A percentile compares a stretch with the other conserved stretches of the same genome.
Conservation (phyloP, 1,284 basidiomycete genomes). For the Golubevia pallescens region DNA sequence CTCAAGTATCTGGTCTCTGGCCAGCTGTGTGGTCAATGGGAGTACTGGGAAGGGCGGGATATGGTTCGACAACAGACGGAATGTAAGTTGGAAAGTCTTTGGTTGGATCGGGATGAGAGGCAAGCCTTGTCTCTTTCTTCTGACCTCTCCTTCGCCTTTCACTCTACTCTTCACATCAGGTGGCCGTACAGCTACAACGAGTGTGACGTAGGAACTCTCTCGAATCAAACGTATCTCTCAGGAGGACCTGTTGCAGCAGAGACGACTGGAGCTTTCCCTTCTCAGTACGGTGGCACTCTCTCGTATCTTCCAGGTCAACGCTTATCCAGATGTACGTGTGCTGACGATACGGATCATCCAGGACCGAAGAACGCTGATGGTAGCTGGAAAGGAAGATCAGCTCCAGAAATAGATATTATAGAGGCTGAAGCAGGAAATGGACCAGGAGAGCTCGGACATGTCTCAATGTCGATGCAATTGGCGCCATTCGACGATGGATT, state of each 20-base stretch:
- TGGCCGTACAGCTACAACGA: slow-evolving; percentile 76
- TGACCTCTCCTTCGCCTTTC: no score
- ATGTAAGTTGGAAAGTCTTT: no score
- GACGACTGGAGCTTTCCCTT: slow-evolving; percentile 40
- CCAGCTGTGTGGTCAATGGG: slow-evolving; percentile 89
- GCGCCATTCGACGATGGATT: slow-evolving; percentile 69
- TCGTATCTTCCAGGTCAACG: slow-evolving; percentile 68
- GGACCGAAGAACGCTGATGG: slow-evolving; percentile 63
- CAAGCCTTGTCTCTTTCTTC: no score
- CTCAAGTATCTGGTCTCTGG: slow-evolving; percentile 77
- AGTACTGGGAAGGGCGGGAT: slow-evolving; percentile 83
- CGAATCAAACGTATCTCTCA: slow-evolving; percentile 66
- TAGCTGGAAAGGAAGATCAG: slow-evolving; percentile 62
- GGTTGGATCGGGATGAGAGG: no score
- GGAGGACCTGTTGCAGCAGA: slow-evolving; percentile 44
- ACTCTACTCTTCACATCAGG: no score
- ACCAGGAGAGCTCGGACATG: slow-evolving; percentile 32
- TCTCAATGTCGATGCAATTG: slow-evolving; percentile 66
- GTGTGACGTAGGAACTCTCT: slow-evolving; percentile 82
- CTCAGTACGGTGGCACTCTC: slow-evolving; percentile 37
- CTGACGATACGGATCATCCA: slow-evolving; percentile 62
- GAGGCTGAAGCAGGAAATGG: slow-evolving; percentile 66
- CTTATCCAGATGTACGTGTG: slow-evolving; percentile 66
- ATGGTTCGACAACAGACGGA: slow-evolving; percentile 80
- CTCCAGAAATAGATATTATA: slow-evolving; percentile 70